These are phyloP conservation scores for Pseudomassariella vexata DNA, from an alignment of 2,329 filamentous ascomycete species.

Conservation along the genomic window DNA sequence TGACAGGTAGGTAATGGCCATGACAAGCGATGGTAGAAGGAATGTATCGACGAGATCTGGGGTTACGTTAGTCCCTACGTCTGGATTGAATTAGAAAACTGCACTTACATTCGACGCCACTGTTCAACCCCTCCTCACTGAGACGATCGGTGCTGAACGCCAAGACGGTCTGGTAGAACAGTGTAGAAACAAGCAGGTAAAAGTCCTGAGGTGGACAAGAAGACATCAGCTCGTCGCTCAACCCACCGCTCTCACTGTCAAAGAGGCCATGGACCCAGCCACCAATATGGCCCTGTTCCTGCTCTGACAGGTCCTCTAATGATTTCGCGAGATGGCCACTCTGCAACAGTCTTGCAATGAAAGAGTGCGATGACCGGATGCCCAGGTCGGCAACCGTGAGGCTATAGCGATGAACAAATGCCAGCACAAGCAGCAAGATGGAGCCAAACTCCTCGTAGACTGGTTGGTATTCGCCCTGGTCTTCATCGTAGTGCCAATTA, in stretches of 20 bases:
- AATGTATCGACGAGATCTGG: slow-evolving; percentile 73
- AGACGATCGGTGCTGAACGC: slow-evolving; percentile 62
- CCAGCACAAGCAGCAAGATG: slow-evolving; percentile 66
- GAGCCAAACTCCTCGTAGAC: slow-evolving; percentile 83
- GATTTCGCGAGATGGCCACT: slow-evolving; percentile 52
- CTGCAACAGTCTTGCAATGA: slow-evolving; percentile 61
- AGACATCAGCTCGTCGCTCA: slow-evolving; percentile 76
- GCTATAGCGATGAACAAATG: slow-evolving; percentile 70
- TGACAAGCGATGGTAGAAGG: slow-evolving; percentile 70
- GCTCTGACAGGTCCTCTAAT: slow-evolving; percentile 54
- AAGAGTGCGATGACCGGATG: slow-evolving; percentile 52
- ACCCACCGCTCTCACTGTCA: slow-evolving; percentile 64
- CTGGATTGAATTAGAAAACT: slow-evolving; percentile 8
- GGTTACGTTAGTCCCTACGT: slow-evolving; percentile 9
- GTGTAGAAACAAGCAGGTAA: slow-evolving; percentile 68
- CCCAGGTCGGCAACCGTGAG: slow-evolving; percentile 61
- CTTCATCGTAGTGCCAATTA: slow-evolving; percentile 75
- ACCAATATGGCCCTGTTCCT: slow-evolving; percentile 60
- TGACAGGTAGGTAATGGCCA: slow-evolving; percentile 66
- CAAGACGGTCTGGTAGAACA: slow-evolving; percentile 70
- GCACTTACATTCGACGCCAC: slow-evolving; percentile 67
- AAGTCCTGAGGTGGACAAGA: slow-evolving; percentile 79
- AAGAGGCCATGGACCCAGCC: slow-evolving; percentile 77
- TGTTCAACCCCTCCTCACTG: slow-evolving; percentile 64
- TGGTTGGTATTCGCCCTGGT: slow-evolving; percentile 78